Conservation (phyloP, 2,329 filamentous ascomycete species). For the Penicillium freii region DNA sequence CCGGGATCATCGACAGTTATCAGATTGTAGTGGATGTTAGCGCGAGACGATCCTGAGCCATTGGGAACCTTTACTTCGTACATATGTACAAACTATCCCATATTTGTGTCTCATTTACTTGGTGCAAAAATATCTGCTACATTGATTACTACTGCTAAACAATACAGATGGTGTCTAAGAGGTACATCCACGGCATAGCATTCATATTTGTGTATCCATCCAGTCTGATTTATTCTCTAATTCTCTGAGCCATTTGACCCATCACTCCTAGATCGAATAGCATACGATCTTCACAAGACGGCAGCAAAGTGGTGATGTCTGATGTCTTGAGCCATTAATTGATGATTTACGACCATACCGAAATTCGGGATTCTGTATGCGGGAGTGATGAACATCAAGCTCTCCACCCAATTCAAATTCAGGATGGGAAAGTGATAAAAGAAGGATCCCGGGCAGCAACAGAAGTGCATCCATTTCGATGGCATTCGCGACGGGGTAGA, state of each 20-base stretch:
- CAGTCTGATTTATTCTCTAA: background rate
- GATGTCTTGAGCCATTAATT: background rate
- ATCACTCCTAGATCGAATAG: background rate
- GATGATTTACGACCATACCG: background rate
- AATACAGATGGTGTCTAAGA: background rate
- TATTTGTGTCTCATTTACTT: background rate
- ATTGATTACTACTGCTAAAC: background rate
- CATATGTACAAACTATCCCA: too few species aligned
- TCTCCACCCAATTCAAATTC: background rate
- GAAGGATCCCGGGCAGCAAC: background rate
- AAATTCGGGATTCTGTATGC: background rate
- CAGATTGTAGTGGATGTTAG: background rate
- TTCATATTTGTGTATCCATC: background rate
- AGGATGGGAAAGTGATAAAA: background rate
- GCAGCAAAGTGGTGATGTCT: background rate
- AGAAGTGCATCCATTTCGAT: background rate
- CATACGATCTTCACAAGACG: background rate
- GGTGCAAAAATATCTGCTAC: background rate
- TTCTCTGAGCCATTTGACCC: background rate
- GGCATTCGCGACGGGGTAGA: background rate
- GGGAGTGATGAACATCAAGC: background rate
- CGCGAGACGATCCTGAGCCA: background rate
- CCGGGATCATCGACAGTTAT: too few species aligned
- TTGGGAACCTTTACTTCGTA: background rate
- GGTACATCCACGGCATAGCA: background rate